Evolutionary conservation across 805 yeast species (phyloP), one percentile per base, ranked within the genome.

Genomic region (Cyberlindnera euphorbiiphila): DNA sequence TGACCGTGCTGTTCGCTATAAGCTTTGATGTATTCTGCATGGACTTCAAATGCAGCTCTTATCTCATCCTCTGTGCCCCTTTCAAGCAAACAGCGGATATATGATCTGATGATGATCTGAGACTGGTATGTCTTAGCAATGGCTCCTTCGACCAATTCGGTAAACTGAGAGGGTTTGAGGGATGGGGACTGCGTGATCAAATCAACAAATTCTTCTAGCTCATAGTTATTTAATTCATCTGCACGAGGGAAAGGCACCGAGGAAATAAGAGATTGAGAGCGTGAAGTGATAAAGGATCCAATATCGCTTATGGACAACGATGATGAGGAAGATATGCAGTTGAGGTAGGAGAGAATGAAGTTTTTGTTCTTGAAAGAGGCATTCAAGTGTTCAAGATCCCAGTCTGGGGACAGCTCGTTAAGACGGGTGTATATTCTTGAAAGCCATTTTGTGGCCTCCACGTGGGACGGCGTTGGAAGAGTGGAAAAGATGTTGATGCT

Each of bases 121-220:
- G 66, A 71, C 47, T 73, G 79, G 40, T 72, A 74, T 0, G 78
- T 71, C 32, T 61, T 65, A 12, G 59, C 51, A 34, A 71, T 57
- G 2, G 71, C 66, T 4, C 56, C 13, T 61, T 55, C 45, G 56
- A 56, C 6, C 33, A 41, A 9, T 46, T 42, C 52, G n/a, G 25
- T 46, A 18, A 41, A 41, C 3, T 34, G 37, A 13, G 38, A 29
- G n/a, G 48, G 32, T 17, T 46, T 42, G 10, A 55, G 34, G 21
- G 58, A 45, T 13, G 31, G 22, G 4, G 35, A 39, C n/a, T 30
- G 22, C 2, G 49, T 25, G 51, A 56, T 31, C 52, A 49, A 28
- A 54, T 60, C 39, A 57, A 57, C 14, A 59, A 62, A 55, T 47
- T 58, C 56, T 50, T 66, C 59, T 34, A 61, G 32, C 37, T 51